phyloP scores from a whole-genome alignment of 108 stramenopile genomes.

The Pelagomonas calceolata region DNA sequence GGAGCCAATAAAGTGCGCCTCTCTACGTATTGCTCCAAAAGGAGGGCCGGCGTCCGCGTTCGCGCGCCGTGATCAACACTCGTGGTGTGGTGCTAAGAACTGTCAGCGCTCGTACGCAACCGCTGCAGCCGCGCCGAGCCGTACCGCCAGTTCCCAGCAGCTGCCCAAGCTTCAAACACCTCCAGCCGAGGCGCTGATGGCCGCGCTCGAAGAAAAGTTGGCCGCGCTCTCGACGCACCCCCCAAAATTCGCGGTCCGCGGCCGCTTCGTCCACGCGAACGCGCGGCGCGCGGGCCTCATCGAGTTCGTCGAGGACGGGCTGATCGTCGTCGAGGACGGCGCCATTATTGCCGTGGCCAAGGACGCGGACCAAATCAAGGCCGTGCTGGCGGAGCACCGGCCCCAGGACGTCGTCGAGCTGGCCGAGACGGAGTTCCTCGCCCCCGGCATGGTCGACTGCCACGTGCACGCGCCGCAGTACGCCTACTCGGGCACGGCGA shows the following conservation, averaged over 20 bases:
- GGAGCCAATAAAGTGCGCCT: too few species aligned
- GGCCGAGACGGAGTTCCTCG: constrained; percentile 14
- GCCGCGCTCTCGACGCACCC: too few species aligned
- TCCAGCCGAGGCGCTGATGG: too few species aligned
- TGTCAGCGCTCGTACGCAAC: too few species aligned
- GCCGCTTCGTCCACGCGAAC: not conserved
- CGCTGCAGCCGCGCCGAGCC: too few species aligned
- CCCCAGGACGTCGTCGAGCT: not conserved
- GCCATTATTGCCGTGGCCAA: not conserved
- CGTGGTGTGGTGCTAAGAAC: too few species aligned
- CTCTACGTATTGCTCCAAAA: too few species aligned
- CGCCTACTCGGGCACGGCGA: constrained; percentile 56
- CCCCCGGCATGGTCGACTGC: constrained; percentile 32
- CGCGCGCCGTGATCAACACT: too few species aligned
- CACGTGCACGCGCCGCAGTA: constrained; percentile 67
- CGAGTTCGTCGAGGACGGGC: not conserved
- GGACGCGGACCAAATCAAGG: not conserved
- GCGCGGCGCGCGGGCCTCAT: not conserved
- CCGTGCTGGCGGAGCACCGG: not conserved
- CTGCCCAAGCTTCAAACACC: too few species aligned
- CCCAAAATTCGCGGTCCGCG: not conserved
- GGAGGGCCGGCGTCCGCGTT: too few species aligned
- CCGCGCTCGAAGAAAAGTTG: too few species aligned
- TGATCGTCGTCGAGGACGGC: not conserved
- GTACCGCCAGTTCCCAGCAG: too few species aligned